These are phyloP conservation scores for Fusarium scirpi DNA, from an alignment of 2,329 filamentous ascomycete genomes.

Conservation along the genomic window DNA sequence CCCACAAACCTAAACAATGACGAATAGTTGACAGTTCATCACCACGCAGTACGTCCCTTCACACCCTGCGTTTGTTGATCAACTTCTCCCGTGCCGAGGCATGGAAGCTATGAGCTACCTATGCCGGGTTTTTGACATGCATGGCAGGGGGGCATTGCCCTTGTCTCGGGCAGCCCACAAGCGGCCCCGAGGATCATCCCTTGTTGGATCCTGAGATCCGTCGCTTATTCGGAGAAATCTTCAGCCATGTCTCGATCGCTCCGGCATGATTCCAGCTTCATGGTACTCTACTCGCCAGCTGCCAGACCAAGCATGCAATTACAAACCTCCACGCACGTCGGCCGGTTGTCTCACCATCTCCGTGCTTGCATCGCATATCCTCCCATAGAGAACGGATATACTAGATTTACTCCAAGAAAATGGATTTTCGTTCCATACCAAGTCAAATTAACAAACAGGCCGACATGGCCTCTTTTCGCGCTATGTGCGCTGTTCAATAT, in stretches of 20 bases:
- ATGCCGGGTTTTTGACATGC: constrained; percentile 1
- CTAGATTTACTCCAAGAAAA: constrained; percentile 6
- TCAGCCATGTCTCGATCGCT: constrained; percentile 40
- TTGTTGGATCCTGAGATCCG: constrained; percentile 25
- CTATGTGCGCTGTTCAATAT: constrained; percentile 3
- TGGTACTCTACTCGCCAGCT: constrained; percentile 23
- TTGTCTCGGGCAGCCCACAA: constrained; percentile 32
- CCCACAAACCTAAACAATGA: not conserved
- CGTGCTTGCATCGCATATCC: constrained; percentile 13
- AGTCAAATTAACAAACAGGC: constrained; percentile 6
- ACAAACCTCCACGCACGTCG: constrained; percentile 13
- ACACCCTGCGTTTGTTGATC: not conserved
- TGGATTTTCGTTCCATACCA: not conserved
- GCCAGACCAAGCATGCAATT: not conserved
- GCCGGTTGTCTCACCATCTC: constrained; percentile 30
- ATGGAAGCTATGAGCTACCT: not conserved
- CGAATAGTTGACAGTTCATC: not conserved
- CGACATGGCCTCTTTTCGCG: not conserved
- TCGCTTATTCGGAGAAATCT: constrained; percentile 41
- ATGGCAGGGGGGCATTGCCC: constrained; percentile 17
- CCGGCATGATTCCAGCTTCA: constrained; percentile 13
- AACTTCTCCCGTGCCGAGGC: not conserved
- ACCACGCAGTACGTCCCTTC: not conserved
- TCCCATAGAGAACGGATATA: not conserved
- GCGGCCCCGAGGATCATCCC: constrained; percentile 20